A percentile compares a stretch with the other conserved stretches of the same genome.
Evolutionary conservation across 1,284 basidiomycete genomes (phyloP).

Genomic region (Naganishia sp.): DNA sequence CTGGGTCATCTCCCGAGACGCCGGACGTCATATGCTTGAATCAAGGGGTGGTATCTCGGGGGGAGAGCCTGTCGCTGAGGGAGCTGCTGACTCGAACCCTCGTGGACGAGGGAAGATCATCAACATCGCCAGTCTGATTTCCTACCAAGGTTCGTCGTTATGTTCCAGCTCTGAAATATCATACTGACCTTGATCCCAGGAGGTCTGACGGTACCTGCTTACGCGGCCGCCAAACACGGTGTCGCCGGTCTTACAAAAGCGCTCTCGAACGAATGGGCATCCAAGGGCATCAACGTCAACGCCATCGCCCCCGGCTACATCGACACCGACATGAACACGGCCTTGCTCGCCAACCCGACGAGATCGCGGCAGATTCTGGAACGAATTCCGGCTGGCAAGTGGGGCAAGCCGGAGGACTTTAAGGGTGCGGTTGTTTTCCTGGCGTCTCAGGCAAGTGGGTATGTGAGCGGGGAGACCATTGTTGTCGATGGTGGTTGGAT

Average conservation of each 20-base stretch:
- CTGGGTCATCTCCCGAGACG: constrained; percentile 42
- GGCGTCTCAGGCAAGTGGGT: constrained; percentile 79
- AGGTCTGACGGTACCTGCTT: constrained; percentile 81
- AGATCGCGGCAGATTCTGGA: constrained; percentile 81
- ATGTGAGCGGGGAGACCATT: constrained; percentile 76
- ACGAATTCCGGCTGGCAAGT: constrained; percentile 83
- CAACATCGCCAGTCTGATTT: constrained; percentile 46
- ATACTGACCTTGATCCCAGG: constrained; percentile 74
- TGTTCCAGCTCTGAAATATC: constrained; percentile 56
- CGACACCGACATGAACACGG: constrained; percentile 66
- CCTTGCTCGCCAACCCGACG: constrained; percentile 50
- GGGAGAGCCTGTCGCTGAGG: constrained; percentile 40
- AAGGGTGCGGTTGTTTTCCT: constrained; percentile 89
- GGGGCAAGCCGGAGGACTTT: constrained; percentile 86
- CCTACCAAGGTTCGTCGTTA: constrained; percentile 58
- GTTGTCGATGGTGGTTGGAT: constrained; percentile 49
- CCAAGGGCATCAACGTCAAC: constrained; percentile 85
- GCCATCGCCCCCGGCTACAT: constrained; percentile 87
- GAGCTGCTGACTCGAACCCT: constrained; percentile 38
- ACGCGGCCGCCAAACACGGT: constrained; percentile 83
- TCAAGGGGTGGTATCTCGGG: constrained; percentile 51
- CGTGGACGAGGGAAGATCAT: constrained; percentile 43
- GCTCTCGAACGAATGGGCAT: constrained; percentile 66
- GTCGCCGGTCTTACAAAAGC: constrained; percentile 69
- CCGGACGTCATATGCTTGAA: constrained; percentile 47